Base-by-base conservation (phyloP, 2,329 filamentous ascomycete genomes). In the Immersiporthe knoxdaviesiana region DNA sequence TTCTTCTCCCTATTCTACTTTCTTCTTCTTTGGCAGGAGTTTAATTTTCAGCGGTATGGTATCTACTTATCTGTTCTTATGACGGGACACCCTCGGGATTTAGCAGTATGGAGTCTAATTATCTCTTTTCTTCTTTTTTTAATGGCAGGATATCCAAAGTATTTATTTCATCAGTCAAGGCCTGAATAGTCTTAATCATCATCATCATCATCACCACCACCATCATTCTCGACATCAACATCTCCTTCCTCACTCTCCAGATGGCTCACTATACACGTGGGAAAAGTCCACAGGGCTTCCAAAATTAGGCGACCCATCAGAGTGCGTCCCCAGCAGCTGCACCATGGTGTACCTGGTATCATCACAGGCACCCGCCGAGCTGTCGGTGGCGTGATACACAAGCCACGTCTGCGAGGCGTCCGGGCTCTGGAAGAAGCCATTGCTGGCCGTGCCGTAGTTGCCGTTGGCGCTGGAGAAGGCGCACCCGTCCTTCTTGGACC, bases 351-450 rank as follows among this genome's bases (percentile, higher is more conserved):
- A 88, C 52, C 87, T 76, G 5, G 80, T 84, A 1, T 83, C 80
- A 69, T 87, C 85, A 67, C 87, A 89, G 1, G 82, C 80, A 0
- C 86, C 86, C 0, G 76, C 77, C 14, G 79, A 77, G 69, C 81
- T 84, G 1, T 79, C 77, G 0, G 85, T 87, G 0, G 86, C 86
- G 72, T 88, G 85, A 75, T 85, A 88, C 0, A 85, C 82, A 65
- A 85, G 86, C 82, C 82, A 88, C 2, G 81, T 84, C 75, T 88
- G 81, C 0, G 77, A 82, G 3, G 81, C 84, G 70, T 88, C 85
- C 0, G 86, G 85, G 71, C 84, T 87, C 37, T 76, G 78, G 77
- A 89, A 88, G 80, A 89, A 88, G 2, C 84, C 85, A 72, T 88
- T 88, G 71, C 88, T 85, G 0, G 85, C 86, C 0, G 85, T 84